A percentile compares a stretch with the other conserved stretches of the same genome.
These are phyloP conservation scores for Trichomonas tenax DNA, from an alignment of 208 protist species.

Conservation along the genomic window DNA sequence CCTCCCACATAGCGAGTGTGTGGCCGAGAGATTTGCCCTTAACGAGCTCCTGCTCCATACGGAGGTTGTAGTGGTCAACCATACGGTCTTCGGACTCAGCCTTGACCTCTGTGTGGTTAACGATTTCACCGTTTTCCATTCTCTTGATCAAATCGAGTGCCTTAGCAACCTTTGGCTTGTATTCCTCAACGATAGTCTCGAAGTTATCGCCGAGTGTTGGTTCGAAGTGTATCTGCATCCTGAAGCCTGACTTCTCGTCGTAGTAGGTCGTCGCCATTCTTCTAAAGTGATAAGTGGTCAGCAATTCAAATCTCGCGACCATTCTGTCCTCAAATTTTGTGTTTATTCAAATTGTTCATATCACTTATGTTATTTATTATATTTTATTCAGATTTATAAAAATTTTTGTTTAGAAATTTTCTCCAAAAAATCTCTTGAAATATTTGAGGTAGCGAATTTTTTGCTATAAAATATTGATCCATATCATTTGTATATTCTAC, in stretches of 20 bases:
- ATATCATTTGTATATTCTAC: too few relatives aligned
- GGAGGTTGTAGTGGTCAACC: constrained; percentile 15
- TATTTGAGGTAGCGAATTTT: too few relatives aligned
- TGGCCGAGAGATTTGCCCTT: not conserved
- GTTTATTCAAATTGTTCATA: too few relatives aligned
- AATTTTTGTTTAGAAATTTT: too few relatives aligned
- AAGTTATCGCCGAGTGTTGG: not conserved
- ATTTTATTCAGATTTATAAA: too few relatives aligned
- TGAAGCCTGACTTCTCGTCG: not conserved
- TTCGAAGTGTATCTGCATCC: not conserved
- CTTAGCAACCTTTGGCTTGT: not conserved
- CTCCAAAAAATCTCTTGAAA: too few relatives aligned
- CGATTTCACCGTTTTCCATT: constrained; percentile 17
- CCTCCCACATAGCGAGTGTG: constrained; percentile 8
- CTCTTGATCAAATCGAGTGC: not conserved
- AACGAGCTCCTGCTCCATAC: not conserved
- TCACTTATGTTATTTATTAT: too few relatives aligned
- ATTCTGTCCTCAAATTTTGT: not conserved
- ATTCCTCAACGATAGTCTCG: not conserved
- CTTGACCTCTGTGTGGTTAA: constrained; percentile 6
- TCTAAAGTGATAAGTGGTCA: not conserved
- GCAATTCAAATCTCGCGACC: not conserved
- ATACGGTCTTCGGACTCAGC: not conserved
- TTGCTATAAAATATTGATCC: too few relatives aligned
- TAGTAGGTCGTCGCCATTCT: not conserved